Percentiles rank a stretch among this genome's conserved stretches.
Conservation (phyloP, 2,329 filamentous ascomycete genomes). For the Verticillium longisporum region DNA sequence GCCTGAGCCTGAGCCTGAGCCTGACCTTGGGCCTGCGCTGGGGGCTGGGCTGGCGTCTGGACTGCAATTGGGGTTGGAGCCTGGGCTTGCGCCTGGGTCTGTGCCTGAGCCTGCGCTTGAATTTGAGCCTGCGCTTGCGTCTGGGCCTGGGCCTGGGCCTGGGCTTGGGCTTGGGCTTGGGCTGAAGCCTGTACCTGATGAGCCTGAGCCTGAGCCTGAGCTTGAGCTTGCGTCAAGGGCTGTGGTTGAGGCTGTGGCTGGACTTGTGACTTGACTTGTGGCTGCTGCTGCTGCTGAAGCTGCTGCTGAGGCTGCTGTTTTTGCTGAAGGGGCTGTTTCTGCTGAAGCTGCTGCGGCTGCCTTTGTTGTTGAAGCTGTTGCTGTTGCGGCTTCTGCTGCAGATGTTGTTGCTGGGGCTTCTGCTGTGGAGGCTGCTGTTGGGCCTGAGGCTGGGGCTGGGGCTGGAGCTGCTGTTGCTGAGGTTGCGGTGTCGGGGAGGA, state of each 20-base stretch:
- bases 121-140: no score
- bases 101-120: no score
- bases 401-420: slow-evolving; percentile 14
- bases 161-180: no score
- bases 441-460: slow-evolving; percentile 19
- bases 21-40: slow-evolving; percentile 16
- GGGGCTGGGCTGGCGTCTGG: slow-evolving; percentile 5
- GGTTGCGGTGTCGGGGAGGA: slow-evolving; percentile 20
- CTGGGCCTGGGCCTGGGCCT: no score
- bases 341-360: slow-evolving; percentile 17
- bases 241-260: slow-evolving; percentile 6
- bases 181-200: slow-evolving; percentile 7
- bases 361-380: slow-evolving; percentile 17
- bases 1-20: slow-evolving; percentile 11
- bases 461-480: slow-evolving; percentile 14
- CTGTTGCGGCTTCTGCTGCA: slow-evolving; percentile 21
- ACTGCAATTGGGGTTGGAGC: slow-evolving; percentile 3
- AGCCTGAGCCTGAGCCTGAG: slow-evolving; percentile 10
- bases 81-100: slow-evolving; percentile 10
- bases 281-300: slow-evolving; percentile 16
- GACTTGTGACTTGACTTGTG: slow-evolving; percentile 16
- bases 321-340: slow-evolving; percentile 13
- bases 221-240: not conserved
- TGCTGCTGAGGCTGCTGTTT: slow-evolving; percentile 22
- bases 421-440: slow-evolving; percentile 17